Evolutionary conservation across 2,329 filamentous ascomycete species (phyloP).

Genomic region (Lachnellula subtilissima): DNA sequence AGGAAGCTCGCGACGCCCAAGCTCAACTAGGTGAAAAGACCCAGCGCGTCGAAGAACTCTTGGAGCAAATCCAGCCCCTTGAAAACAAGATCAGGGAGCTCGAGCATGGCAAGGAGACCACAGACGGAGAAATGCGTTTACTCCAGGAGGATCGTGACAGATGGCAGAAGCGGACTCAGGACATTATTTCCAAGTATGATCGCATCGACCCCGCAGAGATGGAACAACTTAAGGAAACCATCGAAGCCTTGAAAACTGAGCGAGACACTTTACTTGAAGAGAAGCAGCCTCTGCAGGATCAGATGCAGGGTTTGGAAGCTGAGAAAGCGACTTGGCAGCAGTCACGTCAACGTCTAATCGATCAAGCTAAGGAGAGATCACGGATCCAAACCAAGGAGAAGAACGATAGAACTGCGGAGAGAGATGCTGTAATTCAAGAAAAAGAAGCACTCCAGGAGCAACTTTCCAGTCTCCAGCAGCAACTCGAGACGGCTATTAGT

Average conservation of each 20-base stretch:
- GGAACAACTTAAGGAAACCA: constrained; percentile 78
- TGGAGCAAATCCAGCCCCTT: constrained; percentile 73
- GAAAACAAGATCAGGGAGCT: constrained; percentile 76
- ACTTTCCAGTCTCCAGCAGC: constrained; percentile 39
- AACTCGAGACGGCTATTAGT: constrained; percentile 41
- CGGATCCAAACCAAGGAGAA: constrained; percentile 51
- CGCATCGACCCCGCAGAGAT: constrained; percentile 91
- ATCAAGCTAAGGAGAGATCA: constrained; percentile 59
- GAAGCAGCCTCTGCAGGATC: constrained; percentile 45
- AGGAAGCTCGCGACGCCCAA: constrained; percentile 76
- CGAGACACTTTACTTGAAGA: constrained; percentile 43
- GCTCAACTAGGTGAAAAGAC: constrained; percentile 70
- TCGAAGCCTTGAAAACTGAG: constrained; percentile 62
- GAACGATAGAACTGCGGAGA: constrained; percentile 46
- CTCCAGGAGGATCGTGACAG: constrained; percentile 87
- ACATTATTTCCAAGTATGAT: constrained; percentile 93
- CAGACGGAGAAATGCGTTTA: constrained; percentile 72
- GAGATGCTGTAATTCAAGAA: constrained; percentile 35
- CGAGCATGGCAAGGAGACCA: constrained; percentile 69
- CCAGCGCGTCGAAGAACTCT: constrained; percentile 68
- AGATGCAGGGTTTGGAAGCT: constrained; percentile 48
- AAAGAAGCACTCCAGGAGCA: constrained; percentile 37
- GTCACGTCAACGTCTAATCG: constrained; percentile 49
- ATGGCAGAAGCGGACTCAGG: constrained; percentile 93
- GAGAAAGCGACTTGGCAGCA: constrained; percentile 52